These are phyloP conservation scores for Cadophora malorum DNA, from an alignment of 2,329 filamentous ascomycete species.

Conservation along the genomic window DNA sequence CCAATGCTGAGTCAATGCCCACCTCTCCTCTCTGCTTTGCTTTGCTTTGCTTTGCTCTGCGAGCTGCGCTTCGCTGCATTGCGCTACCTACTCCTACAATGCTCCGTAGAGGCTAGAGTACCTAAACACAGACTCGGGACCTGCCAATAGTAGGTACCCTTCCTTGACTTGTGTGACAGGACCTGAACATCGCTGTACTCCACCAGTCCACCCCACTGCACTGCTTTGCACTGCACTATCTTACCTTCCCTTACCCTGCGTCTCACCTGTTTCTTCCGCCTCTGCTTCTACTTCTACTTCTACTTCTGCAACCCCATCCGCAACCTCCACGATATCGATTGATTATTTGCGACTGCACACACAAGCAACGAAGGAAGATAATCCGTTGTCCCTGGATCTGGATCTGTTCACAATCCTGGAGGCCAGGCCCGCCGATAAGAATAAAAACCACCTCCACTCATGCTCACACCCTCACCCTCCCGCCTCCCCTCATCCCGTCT, in stretches of 20 bases:
- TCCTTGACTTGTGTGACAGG: not conserved
- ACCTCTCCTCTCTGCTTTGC: no score
- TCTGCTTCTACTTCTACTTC: not conserved
- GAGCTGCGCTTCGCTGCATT: no score
- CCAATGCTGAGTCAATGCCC: no score
- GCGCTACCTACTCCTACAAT: no score
- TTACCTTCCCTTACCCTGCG: no score
- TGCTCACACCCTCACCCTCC: slow-evolving; percentile 6
- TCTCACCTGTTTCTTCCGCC: no score
- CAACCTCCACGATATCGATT: slow-evolving; percentile 18
- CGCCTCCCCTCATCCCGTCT: not conserved
- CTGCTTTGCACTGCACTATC: no score
- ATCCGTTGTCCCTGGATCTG: not conserved
- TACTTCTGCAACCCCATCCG: slow-evolving; percentile 23
- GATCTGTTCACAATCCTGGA: not conserved
- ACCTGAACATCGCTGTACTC: slow-evolving; percentile 4
- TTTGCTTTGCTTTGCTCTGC: no score
- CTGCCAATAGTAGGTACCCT: not conserved
- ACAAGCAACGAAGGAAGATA: not conserved
- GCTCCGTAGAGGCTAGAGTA: no score
- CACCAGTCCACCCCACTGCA: not conserved
- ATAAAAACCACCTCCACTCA: not conserved
- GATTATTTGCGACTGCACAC: not conserved
- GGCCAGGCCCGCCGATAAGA: slow-evolving; percentile 4
- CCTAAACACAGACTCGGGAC: no score